Base-by-base conservation (phyloP, 805 yeast species). In the Lipomyces mesembrius region DNA sequence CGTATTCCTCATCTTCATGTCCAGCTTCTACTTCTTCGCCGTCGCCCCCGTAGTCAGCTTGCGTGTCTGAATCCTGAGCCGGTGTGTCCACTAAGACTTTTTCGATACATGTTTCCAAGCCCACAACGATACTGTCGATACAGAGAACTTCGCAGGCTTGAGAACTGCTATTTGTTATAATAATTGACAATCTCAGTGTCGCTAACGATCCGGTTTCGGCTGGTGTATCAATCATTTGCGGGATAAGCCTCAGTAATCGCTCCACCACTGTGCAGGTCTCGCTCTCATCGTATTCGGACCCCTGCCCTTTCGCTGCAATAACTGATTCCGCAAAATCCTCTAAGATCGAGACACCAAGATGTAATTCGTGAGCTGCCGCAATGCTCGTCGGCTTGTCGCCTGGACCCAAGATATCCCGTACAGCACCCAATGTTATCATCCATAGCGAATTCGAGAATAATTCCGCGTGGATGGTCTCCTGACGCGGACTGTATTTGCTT, bases 121-220 rank as follows among this genome's bases (percentile, higher is more conserved):
- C 39, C 20, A 17, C 9, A 7, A 20, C 22, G n/a, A 51, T 14
- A 14, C 14, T 27, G 20, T 37, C 53, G 11, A 51, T 14, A 20
- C 57, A 54, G 27, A 68, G 52, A 14, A 7, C 35, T 2, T 17
- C 59, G 35, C 69, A 58, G 3, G 59, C 65, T 8, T 17, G 11
- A 9, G 27, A 14, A 29, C 61, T 56, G n/a, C 27, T 59, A 35
- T 61, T 63, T 5, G 66, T 65, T n/a, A 62, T 51, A 2, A 62
- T 35, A 29, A 62, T 65, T 12, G 66, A 60, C 37, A 59, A 62
- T 39, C 60, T 61, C n/a, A 65, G 51, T 17, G 65, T 59, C 52
- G 59, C 35, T 14, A 64, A 22, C 6, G 56, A 32, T 22, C 51
- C 67, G 14, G 17, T n/a, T 37, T 54, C 53, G 1, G 61, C 60